phyloP scores from a whole-genome alignment of 176 grass and related monocot species.

The Triticum turgidum region DNA sequence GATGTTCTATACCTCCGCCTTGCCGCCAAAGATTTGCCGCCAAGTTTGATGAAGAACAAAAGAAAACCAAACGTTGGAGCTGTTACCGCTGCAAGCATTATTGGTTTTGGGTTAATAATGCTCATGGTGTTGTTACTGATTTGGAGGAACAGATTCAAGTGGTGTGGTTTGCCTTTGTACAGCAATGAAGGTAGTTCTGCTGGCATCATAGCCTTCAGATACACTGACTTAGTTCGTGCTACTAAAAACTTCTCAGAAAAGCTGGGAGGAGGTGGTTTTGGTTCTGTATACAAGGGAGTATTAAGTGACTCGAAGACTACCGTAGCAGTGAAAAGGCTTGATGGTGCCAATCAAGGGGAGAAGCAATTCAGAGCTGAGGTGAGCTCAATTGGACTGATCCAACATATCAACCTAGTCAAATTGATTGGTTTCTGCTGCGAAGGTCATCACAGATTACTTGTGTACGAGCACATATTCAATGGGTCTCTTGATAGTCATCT shows the following conservation, averaged over 20 bases:
- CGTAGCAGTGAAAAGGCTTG: neutral
- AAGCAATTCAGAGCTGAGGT: neutral
- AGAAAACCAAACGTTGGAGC: neutral
- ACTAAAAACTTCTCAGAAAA: neutral
- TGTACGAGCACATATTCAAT: neutral
- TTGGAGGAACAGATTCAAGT: neutral
- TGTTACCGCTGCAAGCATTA: neutral
- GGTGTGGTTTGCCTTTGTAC: neutral
- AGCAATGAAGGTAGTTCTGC: neutral
- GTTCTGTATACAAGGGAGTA: neutral
- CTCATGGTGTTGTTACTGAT: neutral
- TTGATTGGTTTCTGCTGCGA: neutral
- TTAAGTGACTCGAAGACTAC: neutral
- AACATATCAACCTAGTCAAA: neutral
- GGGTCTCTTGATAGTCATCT: neutral
- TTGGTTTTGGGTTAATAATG: neutral
- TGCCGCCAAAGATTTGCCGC: neutral
- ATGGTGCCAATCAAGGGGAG: neutral
- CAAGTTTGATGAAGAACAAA: neutral
- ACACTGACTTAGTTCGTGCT: neutral
- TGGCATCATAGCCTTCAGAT: neutral
- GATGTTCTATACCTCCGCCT: neutral
- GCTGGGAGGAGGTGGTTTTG: neutral
- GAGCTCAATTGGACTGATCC: neutral
- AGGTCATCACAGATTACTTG: neutral